phyloP scores from a whole-genome alignment of 768 basidiomycete species.

The Boletus speciosus region DNA sequence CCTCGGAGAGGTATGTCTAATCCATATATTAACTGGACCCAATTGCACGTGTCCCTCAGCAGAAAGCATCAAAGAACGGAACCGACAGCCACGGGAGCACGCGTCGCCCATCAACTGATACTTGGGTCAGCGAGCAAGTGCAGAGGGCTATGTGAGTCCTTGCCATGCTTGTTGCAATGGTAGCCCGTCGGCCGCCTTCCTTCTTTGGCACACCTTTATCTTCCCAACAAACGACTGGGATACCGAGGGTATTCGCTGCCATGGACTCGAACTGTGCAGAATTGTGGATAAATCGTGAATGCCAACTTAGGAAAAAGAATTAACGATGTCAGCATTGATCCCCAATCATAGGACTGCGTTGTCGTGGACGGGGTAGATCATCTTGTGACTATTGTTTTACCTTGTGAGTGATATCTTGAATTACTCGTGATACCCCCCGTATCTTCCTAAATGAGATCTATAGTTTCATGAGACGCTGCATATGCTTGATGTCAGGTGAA shows the following conservation, averaged over 20 bases:
- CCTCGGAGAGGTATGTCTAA: too few relatives aligned
- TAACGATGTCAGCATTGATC: too few relatives aligned
- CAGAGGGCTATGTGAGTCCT: slow-evolving; percentile 14
- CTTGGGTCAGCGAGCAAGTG: slow-evolving; percentile 4
- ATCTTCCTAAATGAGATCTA: too few relatives aligned
- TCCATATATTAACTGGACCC: too few relatives aligned
- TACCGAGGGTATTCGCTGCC: too few relatives aligned
- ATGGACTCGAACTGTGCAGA: too few relatives aligned
- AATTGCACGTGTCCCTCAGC: slow-evolving; percentile 36
- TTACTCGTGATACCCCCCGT: neutral
- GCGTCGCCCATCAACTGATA: slow-evolving; percentile 96
- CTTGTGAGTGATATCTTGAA: neutral
- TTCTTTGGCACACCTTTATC: slow-evolving; percentile 65
- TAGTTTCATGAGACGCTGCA: too few relatives aligned
- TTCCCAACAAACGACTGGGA: slow-evolving; percentile 70
- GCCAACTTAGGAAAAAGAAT: too few relatives aligned
- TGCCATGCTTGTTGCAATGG: slow-evolving; percentile 99
- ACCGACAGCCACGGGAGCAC: slow-evolving; percentile 95
- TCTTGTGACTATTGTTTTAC: neutral
- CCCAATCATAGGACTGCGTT: too few relatives aligned
- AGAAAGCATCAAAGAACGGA: slow-evolving; percentile 88
- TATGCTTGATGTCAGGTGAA: too few relatives aligned
- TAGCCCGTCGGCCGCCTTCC: slow-evolving; percentile 73
- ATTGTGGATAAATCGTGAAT: too few relatives aligned
- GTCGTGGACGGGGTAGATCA: too few relatives aligned